Evolutionary conservation across 768 basidiomycete genomes (phyloP), one percentile per base, ranked within the genome.

Genomic region (Lactarius evosmus): DNA sequence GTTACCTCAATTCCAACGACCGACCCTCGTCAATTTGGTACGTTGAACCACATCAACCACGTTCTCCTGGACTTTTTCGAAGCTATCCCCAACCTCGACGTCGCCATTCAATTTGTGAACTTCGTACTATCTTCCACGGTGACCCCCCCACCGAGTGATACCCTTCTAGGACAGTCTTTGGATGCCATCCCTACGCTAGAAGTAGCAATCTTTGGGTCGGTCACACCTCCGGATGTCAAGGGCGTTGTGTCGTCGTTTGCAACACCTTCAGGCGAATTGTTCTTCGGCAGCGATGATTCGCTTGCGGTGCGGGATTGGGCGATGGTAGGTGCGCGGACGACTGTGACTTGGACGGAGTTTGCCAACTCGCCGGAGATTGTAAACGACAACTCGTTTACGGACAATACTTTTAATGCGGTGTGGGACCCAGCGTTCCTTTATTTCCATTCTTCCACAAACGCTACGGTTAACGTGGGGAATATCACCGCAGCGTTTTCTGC

Each of bases 181-280:
- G 66, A 77, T 12, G 70, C 74, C 1, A 74, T 88, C 51, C 87
- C 85, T 27, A 65, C 74, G 1, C 69, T 89, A 38, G 86, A 87
- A 72, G 83, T 86, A 4, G 85, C 85, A 1, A 69, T 88, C n/a
- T 87, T 88, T 70, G 87, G 86, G 7, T 75, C 79, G 16, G 71
- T 88, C 29, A 69, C 72, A 16, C 77, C 80, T 19, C 66, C 78
- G 3, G 86, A 88, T 69, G 71, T 85, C 32, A 67, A 68, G 38
- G 79, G 75, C 36, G 78, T 79, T 7, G 73, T 80, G 27, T 82
- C 85, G 22, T 79, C 83, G 8, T 82, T 87, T 63, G 75, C 80
- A 9, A 78, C 78, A 11, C 72, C 83, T 25, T 76, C 78, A 30
- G 82, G 79, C 9, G 67, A 76, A 1, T 72, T 88, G 40, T 86